phyloP scores from a whole-genome alignment of 2,329 filamentous ascomycete genomes.

The Calonectria ilicicola region DNA sequence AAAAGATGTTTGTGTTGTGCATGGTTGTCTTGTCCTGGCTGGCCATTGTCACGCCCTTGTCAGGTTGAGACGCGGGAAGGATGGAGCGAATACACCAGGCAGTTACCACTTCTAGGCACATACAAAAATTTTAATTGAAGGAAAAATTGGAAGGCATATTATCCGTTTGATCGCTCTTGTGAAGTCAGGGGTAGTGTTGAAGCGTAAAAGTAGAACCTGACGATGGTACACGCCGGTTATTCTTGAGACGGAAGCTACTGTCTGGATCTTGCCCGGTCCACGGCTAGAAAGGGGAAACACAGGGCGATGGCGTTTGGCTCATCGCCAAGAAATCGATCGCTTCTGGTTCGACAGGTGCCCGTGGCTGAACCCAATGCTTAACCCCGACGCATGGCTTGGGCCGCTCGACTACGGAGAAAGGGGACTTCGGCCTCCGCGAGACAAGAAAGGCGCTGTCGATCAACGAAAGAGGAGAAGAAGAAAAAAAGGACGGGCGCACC shows the following conservation, averaged over 20 bases:
- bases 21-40: constrained; percentile 2
- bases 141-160: background rate
- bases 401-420: background rate
- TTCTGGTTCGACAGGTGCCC: background rate
- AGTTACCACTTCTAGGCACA: constrained; percentile 12
- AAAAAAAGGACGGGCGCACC: background rate
- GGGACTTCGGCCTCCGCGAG: background rate
- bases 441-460: no score
- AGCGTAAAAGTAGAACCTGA: background rate
- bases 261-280: background rate
- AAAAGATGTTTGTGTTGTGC: constrained; percentile 3
- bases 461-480: no score
- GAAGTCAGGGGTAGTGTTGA: background rate
- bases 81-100: constrained; percentile 5
- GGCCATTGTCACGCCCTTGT: constrained; percentile 7
- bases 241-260: background rate
- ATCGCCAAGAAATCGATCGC: constrained; percentile 5
- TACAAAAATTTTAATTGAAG: constrained; percentile 21
- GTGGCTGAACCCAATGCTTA: background rate
- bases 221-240: background rate
- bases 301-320: background rate
- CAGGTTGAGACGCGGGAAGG: background rate
- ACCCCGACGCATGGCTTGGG: background rate
- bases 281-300: background rate
- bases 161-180: background rate